Conservation (phyloP, 495 filamentous ascomycete species). For the Niebla homalea region DNA sequence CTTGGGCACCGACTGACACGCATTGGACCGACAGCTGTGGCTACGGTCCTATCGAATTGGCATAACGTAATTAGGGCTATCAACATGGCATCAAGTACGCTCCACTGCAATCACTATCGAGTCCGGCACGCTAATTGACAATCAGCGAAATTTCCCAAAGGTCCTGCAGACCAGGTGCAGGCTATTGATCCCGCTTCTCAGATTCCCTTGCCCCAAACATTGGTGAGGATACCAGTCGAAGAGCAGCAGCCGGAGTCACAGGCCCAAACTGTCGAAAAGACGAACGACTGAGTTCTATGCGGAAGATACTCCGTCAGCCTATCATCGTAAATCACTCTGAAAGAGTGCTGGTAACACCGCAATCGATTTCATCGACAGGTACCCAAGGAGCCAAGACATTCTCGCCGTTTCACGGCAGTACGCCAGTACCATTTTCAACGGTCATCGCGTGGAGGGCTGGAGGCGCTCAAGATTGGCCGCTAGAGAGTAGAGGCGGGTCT, state of each 20-base stretch:
- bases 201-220: slow-evolving; percentile 57
- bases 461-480: slow-evolving; percentile 6
- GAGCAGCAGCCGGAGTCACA: slow-evolving; percentile 13
- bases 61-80: slow-evolving; percentile 88
- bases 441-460: not conserved
- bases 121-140: not conserved
- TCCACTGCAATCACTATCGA: not conserved
- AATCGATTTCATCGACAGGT: too few species aligned
- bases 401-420: too few species aligned
- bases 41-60: slow-evolving; percentile 88
- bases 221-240: slow-evolving; percentile 67
- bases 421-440: too few species aligned
- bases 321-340: too few species aligned
- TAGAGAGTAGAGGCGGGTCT: slow-evolving; percentile 3
- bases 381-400: too few species aligned
- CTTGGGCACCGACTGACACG: slow-evolving; percentile 7
- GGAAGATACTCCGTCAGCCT: too few species aligned
- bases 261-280: not conserved
- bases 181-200: slow-evolving; percentile 28
- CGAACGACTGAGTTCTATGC: too few species aligned
- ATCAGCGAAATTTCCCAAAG: slow-evolving; percentile 46
- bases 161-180: slow-evolving; percentile 30
- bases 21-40: slow-evolving; percentile 51
- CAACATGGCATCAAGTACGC: slow-evolving; percentile 86
- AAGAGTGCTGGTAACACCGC: too few species aligned